Conservation (phyloP, 108 stramenopile species). For the Epithemia pelagica region DNA sequence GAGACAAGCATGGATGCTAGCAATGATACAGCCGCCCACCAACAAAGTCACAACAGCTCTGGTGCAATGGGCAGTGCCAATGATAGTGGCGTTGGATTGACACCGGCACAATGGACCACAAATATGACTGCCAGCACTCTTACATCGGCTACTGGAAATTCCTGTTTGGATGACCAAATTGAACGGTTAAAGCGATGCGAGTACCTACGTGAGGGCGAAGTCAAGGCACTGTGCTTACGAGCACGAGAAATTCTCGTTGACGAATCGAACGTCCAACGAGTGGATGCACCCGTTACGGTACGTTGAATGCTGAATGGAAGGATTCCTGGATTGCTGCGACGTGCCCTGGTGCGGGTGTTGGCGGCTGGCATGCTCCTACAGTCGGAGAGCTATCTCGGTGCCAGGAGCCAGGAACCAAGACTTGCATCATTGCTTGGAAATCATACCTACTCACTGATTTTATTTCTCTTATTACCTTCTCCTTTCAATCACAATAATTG, state of each 20-base stretch:
- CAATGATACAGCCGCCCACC: not conserved
- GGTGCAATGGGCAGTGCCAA: not conserved
- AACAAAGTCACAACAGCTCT: not conserved
- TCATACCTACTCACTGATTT: too few relatives aligned
- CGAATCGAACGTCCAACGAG: constrained; percentile 97
- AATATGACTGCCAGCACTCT: constrained; percentile 51
- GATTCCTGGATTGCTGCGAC: too few relatives aligned
- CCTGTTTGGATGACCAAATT: constrained; percentile 85
- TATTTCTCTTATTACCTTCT: too few relatives aligned
- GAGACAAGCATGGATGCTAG: not conserved
- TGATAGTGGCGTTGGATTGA: not conserved
- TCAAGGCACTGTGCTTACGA: constrained; percentile 92
- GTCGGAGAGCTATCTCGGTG: too few relatives aligned
- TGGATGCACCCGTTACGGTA: constrained; percentile 98
- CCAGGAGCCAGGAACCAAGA: constrained; percentile 14
- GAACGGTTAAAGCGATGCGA: constrained; percentile 94
- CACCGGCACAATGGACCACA: constrained; percentile 24
- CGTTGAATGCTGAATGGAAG: constrained; percentile 16
- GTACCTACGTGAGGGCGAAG: constrained; percentile 97
- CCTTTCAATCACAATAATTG: too few relatives aligned
- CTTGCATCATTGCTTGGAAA: not conserved
- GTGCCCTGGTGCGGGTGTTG: too few relatives aligned
- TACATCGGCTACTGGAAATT: constrained; percentile 46
- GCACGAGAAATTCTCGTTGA: constrained; percentile 98
- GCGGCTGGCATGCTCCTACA: too few relatives aligned